Evolutionary conservation across 169 alveolate genomes (phyloP), one percentile per base, ranked within the genome.

Genomic region (Eimeria acervulina): DNA sequence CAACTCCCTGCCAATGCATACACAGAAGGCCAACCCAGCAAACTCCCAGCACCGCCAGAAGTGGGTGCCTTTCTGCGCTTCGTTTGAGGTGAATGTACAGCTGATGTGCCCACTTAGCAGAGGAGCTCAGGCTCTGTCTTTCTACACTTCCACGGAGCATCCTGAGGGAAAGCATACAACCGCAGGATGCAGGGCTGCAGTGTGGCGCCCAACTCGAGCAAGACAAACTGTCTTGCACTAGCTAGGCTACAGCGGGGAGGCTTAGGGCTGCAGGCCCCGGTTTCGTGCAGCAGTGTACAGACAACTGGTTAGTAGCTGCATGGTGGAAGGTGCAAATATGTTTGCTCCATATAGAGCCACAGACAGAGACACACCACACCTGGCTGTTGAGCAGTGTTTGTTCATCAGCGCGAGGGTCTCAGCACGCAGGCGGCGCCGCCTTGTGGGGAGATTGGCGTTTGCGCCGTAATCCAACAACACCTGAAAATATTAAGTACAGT

Each of bases 401-500:
- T 31, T 85, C 59, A 52, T 68, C 80, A 33, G n/a, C 6, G 93
- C 93, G 38, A 85, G 80, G 76, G 38, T 52, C 59, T 85, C 59
- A 1, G 93, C 52, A 19, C 51, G 44, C 31, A 85, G 59, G 17
- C 68, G 66, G 80, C 93, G 93, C 59, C 59, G 55, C 38, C 17
- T 59, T 8, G 93, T 85, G 8, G 63, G 80, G 66, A 85, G 93
- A 47, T 44, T n/a, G 40, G 63, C 38, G 55, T 85, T 70, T 33
- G 93, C 93, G 13, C 93, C 93, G 42, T 31, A 59, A 55, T 85
- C 93, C 59, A 85, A 28, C 93, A 85, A 33, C 12, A 85, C 93
- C 93, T 85, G 59, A 68, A 33, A 36, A 85, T 17, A 7, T 6
- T 26, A 31, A 31, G 19, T n/a, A 26, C 26, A 36, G 55, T 38